Conservation (phyloP, 306 rosid species). For the Rubus idaeus region DNA sequence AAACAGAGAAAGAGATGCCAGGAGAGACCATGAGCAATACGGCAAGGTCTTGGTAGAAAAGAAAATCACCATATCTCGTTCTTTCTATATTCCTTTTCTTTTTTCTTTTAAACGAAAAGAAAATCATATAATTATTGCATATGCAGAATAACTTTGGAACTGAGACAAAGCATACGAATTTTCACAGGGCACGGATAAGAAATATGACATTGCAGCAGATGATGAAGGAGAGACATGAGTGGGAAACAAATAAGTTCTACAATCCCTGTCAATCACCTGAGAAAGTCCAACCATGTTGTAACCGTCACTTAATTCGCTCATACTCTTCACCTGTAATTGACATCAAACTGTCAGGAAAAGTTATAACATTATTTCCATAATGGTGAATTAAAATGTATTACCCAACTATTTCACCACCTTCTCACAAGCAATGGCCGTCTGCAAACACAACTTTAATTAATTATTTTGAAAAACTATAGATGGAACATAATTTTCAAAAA, state of each 20-base stretch:
- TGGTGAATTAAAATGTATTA: slow-evolving; percentile 19
- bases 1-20: not conserved
- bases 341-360: slow-evolving; percentile 24
- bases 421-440: slow-evolving; percentile 69
- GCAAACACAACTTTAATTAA: slow-evolving; percentile 37
- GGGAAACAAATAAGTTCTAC: not conserved
- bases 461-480: not conserved
- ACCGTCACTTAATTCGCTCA: slow-evolving; percentile 63
- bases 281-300: slow-evolving; percentile 93
- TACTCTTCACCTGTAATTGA: slow-evolving; percentile 65
- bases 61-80: not conserved
- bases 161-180: not conserved
- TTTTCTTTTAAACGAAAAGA: not conserved
- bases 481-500: slow-evolving; percentile 17
- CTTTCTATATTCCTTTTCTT: not conserved
- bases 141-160: not conserved
- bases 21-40: slow-evolving; percentile 7
- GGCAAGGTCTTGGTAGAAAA: not conserved
- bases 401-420: slow-evolving; percentile 60
- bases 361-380: slow-evolving; percentile 19
- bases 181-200: not conserved
- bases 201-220: not conserved
- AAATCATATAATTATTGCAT: not conserved
- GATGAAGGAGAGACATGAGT: not conserved
- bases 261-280: slow-evolving; percentile 51